Evolutionary conservation across 2,329 filamentous ascomycete species (phyloP), one percentile per base, ranked within the genome.

Genomic region (Xylariaceae sp.): DNA sequence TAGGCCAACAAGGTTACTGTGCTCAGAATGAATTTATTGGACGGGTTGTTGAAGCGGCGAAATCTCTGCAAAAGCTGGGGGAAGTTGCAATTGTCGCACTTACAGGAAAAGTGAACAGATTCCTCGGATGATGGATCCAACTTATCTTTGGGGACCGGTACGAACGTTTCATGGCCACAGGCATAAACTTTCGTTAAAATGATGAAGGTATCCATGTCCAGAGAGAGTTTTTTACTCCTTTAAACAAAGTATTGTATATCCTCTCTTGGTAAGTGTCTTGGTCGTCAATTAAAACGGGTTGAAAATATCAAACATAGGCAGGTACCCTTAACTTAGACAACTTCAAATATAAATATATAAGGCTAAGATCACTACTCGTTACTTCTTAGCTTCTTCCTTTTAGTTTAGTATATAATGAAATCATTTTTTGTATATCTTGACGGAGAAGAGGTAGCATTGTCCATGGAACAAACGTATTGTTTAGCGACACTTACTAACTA

Each of bases 61-160:
- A 47, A 46, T 17, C 51, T 23, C 21, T 14, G 6, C 9, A 54
- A 31, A 2, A 47, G 17, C 5, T 14, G 9, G 5, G 51, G 51
- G 28, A 47, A 54, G 41, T 37, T 21, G 51, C 51, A 54, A 28
- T 26, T 47, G 41, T 24, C 29, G 26, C 51, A 54, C 43, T 54
- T 54, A 21, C 19, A 19, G n/a, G 23, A 9, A 17, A 29, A 40
- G 16, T 17, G 19, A 37, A 54, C 41, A 2, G 51, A 26, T 19
- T 54, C 17, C 2, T 47, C 29, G n/a, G 7, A 28, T 16, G n/a
- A n/a, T 28, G 17, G 26, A 5, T 29, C 6, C 51, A 41, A 54
- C 33, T 48, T 54, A 16, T 40, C 33, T 23, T 46, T 39, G 3
- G 43, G 31, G 4, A 54, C 23, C 7, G 43, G 41, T 8, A 47